Evolutionary conservation across 2,329 filamentous ascomycete genomes (phyloP).

Genomic region (Onygenales sp.): DNA sequence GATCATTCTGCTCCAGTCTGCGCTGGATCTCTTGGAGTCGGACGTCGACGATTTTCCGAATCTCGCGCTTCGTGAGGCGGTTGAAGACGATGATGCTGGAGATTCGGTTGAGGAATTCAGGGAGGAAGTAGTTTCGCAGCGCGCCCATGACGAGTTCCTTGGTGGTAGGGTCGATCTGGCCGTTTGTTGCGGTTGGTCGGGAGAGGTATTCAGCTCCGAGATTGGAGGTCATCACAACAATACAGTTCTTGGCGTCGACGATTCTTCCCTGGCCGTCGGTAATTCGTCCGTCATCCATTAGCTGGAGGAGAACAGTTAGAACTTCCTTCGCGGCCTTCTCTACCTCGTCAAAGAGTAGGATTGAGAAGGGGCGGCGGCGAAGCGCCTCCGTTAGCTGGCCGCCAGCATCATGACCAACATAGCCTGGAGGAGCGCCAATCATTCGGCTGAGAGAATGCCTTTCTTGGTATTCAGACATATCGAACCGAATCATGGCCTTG

Average conservation of each 20-base stretch:
- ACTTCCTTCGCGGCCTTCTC: constrained; percentile 99
- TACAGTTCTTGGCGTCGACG: constrained; percentile 93
- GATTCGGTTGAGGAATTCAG: constrained; percentile 98
- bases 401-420: constrained; percentile 91
- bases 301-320: constrained; percentile 90
- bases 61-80: constrained; percentile 79
- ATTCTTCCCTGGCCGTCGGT: constrained; percentile 95
- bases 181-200: constrained; percentile 66
- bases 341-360: constrained; percentile 93
- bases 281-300: constrained; percentile 98
- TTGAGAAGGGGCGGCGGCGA: constrained; percentile 91
- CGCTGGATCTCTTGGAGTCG: constrained; percentile 83
- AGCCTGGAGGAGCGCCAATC: constrained; percentile 95
- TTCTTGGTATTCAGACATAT: constrained; percentile 99
- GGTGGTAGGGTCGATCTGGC: constrained; percentile 76
- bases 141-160: constrained; percentile 83
- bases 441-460: constrained; percentile 90
- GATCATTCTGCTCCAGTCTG: constrained; percentile 72
- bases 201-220: constrained; percentile 89
- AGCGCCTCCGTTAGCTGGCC: constrained; percentile 93
- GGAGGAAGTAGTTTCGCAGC: constrained; percentile 90
- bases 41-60: constrained; percentile 90
- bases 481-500: constrained; percentile 96
- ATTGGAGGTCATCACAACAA: constrained; percentile 99
- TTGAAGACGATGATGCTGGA: constrained; percentile 97